Base-by-base conservation (phyloP, 495 filamentous ascomycete genomes). In the Trichoderma gamsii region DNA sequence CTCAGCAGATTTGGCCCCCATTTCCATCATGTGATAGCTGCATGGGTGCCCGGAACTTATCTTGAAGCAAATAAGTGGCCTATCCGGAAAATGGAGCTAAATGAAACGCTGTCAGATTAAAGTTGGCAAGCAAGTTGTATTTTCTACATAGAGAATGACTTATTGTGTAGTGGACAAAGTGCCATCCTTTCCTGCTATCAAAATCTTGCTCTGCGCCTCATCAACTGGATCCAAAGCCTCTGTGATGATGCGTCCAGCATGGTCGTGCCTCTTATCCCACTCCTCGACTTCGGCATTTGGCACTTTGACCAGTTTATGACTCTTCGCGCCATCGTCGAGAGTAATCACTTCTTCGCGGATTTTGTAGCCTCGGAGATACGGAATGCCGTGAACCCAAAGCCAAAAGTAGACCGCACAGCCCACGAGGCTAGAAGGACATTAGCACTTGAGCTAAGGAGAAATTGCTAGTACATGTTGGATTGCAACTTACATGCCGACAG, bases 221-320 rank as follows among this genome's bases (percentile, higher is more conserved):
- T 32, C 27, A 18, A 4, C n/a, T 13, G n/a, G 23, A 16, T 61
- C 56, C 4, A 12, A 3, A 61, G 25, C 27, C 56, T 61, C 56
- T 15, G 27, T 32, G 6, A 61, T 61, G 0, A 32, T 12, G 11
- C 76, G 74, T 4, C 84, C 85, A 2, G 79, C 76, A 32, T 81
- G 82, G 74, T 89, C 86, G 72, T 88, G 84, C 13, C 80, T 78
- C 21, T 76, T 77, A 72, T 88, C 87, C 85, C 85, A 88, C 16
- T 69, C 73, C 0, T 49, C 76, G 41, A 89, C 25, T 46, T 85
- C 78, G 2, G 66, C 72, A 7, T 80, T 72, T 0, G 84, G 83
- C 8, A 89, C 80, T 70, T 85, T 87, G 41, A 86, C 77, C 5
- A 88, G 72, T 8, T 73, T 71, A 77, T 89, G 86, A 0, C 80